A percentile compares a stretch with the other conserved stretches of the same genome.
Evolutionary conservation across 768 basidiomycete species (phyloP).

Genomic region (Rhodotorula taiwanensis): DNA sequence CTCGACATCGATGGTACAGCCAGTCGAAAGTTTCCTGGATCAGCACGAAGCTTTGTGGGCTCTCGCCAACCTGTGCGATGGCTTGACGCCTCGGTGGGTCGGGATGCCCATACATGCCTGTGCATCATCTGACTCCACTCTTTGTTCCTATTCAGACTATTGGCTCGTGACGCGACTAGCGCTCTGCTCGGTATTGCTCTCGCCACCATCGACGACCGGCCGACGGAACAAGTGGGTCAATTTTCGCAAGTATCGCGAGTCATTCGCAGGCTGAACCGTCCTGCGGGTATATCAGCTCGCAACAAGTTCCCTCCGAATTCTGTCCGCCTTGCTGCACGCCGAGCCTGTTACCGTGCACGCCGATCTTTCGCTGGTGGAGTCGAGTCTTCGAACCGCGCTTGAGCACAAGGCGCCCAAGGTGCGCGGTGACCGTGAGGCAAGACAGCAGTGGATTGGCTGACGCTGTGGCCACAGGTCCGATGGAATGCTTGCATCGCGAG

Average conservation of each 20-base stretch:
- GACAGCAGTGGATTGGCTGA: not conserved
- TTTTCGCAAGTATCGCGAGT: not conserved
- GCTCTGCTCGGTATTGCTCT: too few species aligned
- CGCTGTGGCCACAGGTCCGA: constrained; percentile 11
- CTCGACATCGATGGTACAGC: too few species aligned
- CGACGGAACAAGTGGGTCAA: fast-evolving
- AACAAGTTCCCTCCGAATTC: constrained; percentile 11
- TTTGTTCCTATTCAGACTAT: not conserved
- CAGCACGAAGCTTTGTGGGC: constrained; percentile 14
- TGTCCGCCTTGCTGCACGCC: constrained; percentile 2
- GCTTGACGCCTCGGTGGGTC: not conserved
- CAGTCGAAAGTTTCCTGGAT: too few species aligned
- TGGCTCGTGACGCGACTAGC: too few species aligned
- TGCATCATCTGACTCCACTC: not conserved
- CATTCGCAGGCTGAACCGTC: not conserved
- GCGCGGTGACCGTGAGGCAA: too few species aligned
- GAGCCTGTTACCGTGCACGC: not conserved
- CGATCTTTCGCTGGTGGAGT: too few species aligned
- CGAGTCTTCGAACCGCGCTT: too few species aligned
- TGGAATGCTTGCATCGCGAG: constrained; percentile 29
- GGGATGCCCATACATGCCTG: too few species aligned
- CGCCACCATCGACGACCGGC: not conserved
- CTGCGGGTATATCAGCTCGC: not conserved
- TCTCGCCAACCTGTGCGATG: constrained; percentile 21
- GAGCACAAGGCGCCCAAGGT: too few species aligned